Percentiles rank a stretch among this genome's conserved stretches.
phyloP scores from a whole-genome alignment of 169 alveolate genomes.

The Plasmodium cynomolgi region DNA sequence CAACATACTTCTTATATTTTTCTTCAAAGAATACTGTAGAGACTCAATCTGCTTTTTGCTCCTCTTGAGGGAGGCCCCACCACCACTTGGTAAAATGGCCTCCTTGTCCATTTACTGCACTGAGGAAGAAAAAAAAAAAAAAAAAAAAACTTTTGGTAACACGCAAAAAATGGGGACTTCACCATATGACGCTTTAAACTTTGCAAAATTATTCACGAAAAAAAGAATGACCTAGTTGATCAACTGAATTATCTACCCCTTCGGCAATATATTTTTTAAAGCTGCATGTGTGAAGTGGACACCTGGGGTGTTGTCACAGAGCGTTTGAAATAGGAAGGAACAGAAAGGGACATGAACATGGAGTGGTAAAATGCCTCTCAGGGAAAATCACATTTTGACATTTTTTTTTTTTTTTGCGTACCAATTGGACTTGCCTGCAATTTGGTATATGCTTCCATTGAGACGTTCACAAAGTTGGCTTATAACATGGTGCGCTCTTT shows the following conservation, averaged over 20 bases:
- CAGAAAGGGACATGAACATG: neutral
- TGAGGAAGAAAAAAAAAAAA: neutral
- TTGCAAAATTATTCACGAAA: neutral
- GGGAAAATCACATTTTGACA: neutral
- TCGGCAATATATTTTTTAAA: neutral
- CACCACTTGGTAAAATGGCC: neutral
- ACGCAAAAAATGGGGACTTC: neutral
- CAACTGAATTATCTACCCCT: neutral
- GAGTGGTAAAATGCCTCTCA: neutral
- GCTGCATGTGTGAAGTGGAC: neutral
- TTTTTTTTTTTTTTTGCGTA: constrained; percentile 2
- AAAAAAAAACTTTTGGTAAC: neutral
- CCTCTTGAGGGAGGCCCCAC: constrained; percentile 7
- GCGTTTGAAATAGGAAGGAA: neutral
- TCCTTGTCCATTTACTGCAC: constrained; percentile 8
- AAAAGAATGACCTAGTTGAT: neutral
- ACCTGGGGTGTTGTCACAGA: neutral
- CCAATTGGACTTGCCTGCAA: neutral
- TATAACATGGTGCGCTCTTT: neutral
- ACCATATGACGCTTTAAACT: neutral
- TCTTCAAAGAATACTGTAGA: constrained; percentile 35
- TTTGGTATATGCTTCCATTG: neutral
- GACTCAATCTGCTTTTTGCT: constrained; percentile 63
- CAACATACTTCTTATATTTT: constrained; percentile 40
- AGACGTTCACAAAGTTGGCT: neutral